These are phyloP conservation scores for Arabidopsis hybrid DNA, from an alignment of 441 rosid species.

Conservation along the genomic window DNA sequence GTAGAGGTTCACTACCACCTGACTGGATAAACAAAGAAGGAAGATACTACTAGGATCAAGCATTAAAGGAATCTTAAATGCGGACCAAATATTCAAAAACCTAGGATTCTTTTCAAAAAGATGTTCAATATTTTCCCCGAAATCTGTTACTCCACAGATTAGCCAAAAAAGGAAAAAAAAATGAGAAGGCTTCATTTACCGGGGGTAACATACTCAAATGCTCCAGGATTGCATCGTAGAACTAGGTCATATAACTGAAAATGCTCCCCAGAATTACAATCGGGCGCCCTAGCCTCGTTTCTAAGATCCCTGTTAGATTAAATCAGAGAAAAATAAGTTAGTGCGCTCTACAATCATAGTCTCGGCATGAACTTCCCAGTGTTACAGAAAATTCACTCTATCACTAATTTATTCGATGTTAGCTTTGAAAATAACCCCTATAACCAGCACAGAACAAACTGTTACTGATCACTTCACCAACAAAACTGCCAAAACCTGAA, in stretches of 20 bases:
- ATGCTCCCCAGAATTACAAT: slow-evolving; percentile 53
- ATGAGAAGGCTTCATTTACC: slow-evolving; percentile 68
- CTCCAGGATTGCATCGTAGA: slow-evolving; percentile 71
- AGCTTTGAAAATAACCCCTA: slow-evolving; percentile 2
- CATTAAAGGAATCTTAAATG: slow-evolving; percentile 36
- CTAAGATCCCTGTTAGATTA: slow-evolving; percentile 68
- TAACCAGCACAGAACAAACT: slow-evolving; percentile 16
- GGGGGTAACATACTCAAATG: slow-evolving; percentile 84
- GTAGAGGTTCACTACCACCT: slow-evolving; percentile 27
- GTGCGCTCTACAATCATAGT: slow-evolving; percentile 4
- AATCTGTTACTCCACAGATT: slow-evolving; percentile 11
- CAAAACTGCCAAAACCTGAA: slow-evolving; percentile 28
- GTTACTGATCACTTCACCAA: slow-evolving; percentile 19
- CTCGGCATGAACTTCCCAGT: background rate
- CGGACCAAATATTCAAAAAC: slow-evolving; percentile 15
- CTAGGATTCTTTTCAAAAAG: slow-evolving; percentile 11
- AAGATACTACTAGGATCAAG: slow-evolving; percentile 33
- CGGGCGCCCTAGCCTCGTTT: slow-evolving; percentile 53
- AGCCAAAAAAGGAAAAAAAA: slow-evolving; percentile 29
- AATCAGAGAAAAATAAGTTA: slow-evolving; percentile 18
- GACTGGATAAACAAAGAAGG: slow-evolving; percentile 28
- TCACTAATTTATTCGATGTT: background rate
- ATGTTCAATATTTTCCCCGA: slow-evolving; percentile 14
- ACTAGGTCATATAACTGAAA: slow-evolving; percentile 70
- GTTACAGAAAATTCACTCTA: slow-evolving; percentile 8